Base-by-base conservation (phyloP, 495 filamentous ascomycete species). In the Jackrogersella multiformis region DNA sequence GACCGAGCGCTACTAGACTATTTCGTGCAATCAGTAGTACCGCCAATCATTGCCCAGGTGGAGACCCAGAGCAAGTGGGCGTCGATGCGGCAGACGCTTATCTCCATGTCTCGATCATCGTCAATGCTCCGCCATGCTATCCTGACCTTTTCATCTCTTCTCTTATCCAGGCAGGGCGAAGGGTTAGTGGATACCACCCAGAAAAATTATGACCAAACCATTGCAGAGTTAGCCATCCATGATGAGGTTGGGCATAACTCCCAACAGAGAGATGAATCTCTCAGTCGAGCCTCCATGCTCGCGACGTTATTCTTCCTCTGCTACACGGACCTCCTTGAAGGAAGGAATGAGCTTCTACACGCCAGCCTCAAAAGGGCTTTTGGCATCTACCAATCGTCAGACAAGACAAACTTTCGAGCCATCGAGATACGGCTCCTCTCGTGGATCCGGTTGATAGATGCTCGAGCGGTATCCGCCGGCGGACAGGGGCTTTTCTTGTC, bases 361-460 rank as follows among this genome's bases (percentile, higher is more conserved):
- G 28, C 66, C 8, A 63, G 74, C 21, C 69, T 78, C 15, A 71
- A 75, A 46, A 51, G 58, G 39, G 61, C 64, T 20, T 67, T 73
- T 30, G 53, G 59, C 13, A 52, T 68, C 10, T 74, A 63, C 35
- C 58, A 63, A 34, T 51, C 56, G 21, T 56, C 66, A 34, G 70
- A 70, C 32, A 74, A 72, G 30, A 36, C 55, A 12, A 52, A 60
- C 5, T 53, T 72, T 24, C 42, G 59, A 10, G 55, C 63, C 9
- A 53, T 69, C 39, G 73, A 78, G 34, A 64, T 67, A 54, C 70
- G 70, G 10, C 54, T 79, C 8, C 62, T 80, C 23, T 74, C 75
- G 24, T 79, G 78, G 78, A 60, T 79, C 20, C 72, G 77, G 3
- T 56, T 80, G 5, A 45, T 80, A 15, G 78, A 80, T 44, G 76